Conservation (phyloP, 768 basidiomycete genomes). For the Lactifluus volemus region DNA sequence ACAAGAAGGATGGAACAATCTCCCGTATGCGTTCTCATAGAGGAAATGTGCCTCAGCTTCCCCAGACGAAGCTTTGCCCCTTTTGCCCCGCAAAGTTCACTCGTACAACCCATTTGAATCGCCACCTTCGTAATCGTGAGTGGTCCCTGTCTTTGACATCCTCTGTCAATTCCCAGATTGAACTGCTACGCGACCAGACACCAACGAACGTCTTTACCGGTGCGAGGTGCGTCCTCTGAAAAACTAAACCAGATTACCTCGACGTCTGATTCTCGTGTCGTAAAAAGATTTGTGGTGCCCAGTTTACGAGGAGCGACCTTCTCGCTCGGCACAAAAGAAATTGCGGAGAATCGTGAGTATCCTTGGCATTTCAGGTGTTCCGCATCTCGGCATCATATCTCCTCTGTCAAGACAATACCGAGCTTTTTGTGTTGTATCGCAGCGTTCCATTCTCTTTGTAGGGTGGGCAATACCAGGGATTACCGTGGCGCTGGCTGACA, state of each 20-base stretch:
- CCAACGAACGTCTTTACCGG: constrained; percentile 54
- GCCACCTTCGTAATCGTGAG: constrained; percentile 65
- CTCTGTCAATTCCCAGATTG: not conserved
- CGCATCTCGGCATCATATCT: not conserved
- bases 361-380: not conserved
- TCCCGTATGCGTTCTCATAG: constrained; percentile 49
- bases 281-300: constrained; percentile 50
- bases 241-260: not conserved
- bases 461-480: not conserved
- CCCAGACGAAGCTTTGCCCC: constrained; percentile 61
- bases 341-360: constrained; percentile 58
- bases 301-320: constrained; percentile 68
- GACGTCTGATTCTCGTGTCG: constrained; percentile 3
- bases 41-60: constrained; percentile 64
- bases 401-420: not conserved
- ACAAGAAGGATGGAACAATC: constrained; percentile 43
- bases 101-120: constrained; percentile 63
- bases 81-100: constrained; percentile 69
- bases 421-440: not conserved
- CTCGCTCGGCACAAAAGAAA: constrained; percentile 64
- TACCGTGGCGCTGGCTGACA: not conserved
- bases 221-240: constrained; percentile 42
- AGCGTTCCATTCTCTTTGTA: not conserved
- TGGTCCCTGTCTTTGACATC: constrained; percentile 3
- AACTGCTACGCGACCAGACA: constrained; percentile 33